These are phyloP conservation scores for Cercospora citrullina DNA, from an alignment of 2,329 filamentous ascomycete genomes.

Conservation along the genomic window DNA sequence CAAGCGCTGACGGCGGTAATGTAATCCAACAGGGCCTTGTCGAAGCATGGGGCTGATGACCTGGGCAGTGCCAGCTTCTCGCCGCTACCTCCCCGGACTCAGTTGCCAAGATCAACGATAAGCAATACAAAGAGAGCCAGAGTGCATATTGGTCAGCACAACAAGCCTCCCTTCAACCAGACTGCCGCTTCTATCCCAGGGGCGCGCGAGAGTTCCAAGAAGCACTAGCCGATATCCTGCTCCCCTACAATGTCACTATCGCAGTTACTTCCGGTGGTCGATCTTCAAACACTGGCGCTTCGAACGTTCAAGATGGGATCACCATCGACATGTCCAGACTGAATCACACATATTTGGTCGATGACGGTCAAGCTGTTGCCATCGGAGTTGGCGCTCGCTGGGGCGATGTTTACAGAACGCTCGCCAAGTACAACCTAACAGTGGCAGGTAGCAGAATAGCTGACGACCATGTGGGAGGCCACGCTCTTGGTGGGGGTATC, in stretches of 20 bases:
- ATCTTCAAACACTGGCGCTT: conserved; percentile 28
- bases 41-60: not conserved
- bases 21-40: not conserved
- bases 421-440: conserved; percentile 45
- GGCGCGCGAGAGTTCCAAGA: conserved; percentile 23
- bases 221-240: conserved; percentile 25
- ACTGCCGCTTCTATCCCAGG: conserved; percentile 25
- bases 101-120: conserved; percentile 13
- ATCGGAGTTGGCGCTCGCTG: conserved; percentile 24
- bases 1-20: conserved; percentile 1
- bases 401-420: conserved; percentile 41
- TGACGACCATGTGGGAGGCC: conserved; percentile 49
- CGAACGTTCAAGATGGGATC: conserved; percentile 32
- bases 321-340: conserved; percentile 32
- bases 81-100: conserved; percentile 16
- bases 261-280: conserved; percentile 34
- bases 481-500: conserved; percentile 50
- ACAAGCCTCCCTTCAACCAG: conserved; percentile 15
- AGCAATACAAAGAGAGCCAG: conserved; percentile 14
- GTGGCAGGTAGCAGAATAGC: conserved; percentile 50
- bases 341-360: conserved; percentile 4
- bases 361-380: conserved; percentile 8
- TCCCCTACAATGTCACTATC: conserved; percentile 26
- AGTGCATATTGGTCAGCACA: conserved; percentile 18
- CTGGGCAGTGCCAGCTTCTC: conserved; percentile 19